phyloP scores from a whole-genome alignment of 1,139 yeast genomes.

The Magnusiomyces magnusii region DNA sequence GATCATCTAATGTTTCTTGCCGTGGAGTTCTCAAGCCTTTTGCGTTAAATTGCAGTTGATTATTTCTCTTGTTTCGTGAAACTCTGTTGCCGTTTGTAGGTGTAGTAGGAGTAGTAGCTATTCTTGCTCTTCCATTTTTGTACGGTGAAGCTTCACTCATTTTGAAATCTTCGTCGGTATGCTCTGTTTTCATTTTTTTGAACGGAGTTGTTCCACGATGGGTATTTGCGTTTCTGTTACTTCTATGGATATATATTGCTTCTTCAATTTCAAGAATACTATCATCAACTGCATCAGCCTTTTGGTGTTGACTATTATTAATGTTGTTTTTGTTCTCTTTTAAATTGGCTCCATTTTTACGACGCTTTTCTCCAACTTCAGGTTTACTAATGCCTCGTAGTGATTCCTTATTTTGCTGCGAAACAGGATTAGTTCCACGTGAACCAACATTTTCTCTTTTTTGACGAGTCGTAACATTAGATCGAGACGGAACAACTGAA shows the following conservation, averaged over 20 bases:
- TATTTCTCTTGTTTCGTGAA: too few species aligned
- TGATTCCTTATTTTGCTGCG: background rate
- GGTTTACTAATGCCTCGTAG: background rate
- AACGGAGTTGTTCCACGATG: background rate
- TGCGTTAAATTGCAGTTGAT: too few species aligned
- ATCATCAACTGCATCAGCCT: background rate
- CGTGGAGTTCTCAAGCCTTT: too few species aligned
- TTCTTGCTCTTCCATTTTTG: background rate
- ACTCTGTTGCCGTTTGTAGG: too few species aligned
- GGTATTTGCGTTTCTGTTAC: background rate
- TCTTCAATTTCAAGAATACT: background rate
- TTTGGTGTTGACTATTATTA: background rate
- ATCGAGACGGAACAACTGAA: too few species aligned
- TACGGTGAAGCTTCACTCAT: background rate
- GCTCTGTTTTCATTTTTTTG: background rate
- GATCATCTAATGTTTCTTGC: too few species aligned
- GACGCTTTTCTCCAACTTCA: background rate
- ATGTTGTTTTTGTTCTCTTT: background rate
- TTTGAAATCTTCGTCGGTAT: too few species aligned
- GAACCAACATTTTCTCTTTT: background rate
- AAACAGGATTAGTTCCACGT: background rate
- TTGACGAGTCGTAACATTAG: background rate
- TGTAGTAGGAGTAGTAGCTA: background rate
- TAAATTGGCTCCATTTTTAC: background rate
- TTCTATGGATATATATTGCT: background rate